phyloP scores from a whole-genome alignment of 768 basidiomycete genomes.

The Scleroderma bovista region DNA sequence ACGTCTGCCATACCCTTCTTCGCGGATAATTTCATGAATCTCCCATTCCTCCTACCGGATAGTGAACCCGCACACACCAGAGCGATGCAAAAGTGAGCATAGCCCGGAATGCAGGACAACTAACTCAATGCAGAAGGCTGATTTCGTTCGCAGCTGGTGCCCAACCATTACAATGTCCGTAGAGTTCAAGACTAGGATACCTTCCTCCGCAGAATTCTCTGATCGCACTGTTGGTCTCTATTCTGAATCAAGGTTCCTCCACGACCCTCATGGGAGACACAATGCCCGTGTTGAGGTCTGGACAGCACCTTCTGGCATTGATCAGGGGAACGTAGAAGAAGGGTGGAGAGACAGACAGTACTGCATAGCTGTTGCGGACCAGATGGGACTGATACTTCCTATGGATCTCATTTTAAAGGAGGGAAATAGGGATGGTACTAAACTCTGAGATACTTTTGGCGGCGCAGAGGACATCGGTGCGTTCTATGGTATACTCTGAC shows the following conservation, averaged over 20 bases:
- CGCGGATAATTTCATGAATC: slow-evolving; percentile 47
- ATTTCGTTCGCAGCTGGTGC: slow-evolving; percentile 42
- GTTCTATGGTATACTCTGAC: not conserved
- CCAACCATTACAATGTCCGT: slow-evolving; percentile 57
- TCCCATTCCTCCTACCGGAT: slow-evolving; percentile 43
- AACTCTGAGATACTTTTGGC: slow-evolving; percentile 17
- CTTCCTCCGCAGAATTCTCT: slow-evolving; percentile 38
- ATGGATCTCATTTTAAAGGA: slow-evolving; percentile 22
- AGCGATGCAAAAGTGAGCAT: slow-evolving; percentile 10
- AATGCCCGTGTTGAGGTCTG: slow-evolving; percentile 58
- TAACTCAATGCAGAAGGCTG: not conserved
- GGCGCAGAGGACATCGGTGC: not conserved
- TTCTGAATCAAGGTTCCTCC: slow-evolving; percentile 45
- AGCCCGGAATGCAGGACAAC: not conserved
- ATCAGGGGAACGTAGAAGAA: slow-evolving; percentile 34
- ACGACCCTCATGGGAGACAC: slow-evolving; percentile 51
- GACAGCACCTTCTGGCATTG: slow-evolving; percentile 56
- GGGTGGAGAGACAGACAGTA: slow-evolving; percentile 60
- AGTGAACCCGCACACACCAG: slow-evolving; percentile 33
- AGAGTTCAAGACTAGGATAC: slow-evolving; percentile 60
- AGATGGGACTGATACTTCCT: slow-evolving; percentile 49
- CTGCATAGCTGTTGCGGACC: slow-evolving; percentile 58
- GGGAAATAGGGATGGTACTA: slow-evolving; percentile 11
- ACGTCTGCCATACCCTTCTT: slow-evolving; percentile 49
- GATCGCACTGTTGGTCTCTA: slow-evolving; percentile 54